phyloP scores from a whole-genome alignment of 805 yeast species.

The Starmerella stigmatis region DNA sequence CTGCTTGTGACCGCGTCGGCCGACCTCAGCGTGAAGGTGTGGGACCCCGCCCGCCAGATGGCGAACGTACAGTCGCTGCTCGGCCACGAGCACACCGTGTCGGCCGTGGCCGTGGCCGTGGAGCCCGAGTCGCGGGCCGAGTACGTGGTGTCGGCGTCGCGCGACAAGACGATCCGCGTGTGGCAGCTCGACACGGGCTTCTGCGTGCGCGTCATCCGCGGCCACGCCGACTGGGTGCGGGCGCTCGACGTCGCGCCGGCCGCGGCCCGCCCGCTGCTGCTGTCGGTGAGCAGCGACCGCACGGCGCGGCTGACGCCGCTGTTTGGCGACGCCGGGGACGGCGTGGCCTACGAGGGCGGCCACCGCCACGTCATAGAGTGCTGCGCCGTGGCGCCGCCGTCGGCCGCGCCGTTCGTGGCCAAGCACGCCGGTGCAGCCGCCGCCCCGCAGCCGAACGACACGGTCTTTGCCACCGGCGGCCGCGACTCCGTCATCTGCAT shows the following conservation, averaged over 20 bases:
- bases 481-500: slow-evolving; percentile 64
- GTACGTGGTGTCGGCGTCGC: slow-evolving; percentile 61
- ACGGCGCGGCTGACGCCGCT: slow-evolving; percentile 11
- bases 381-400: slow-evolving; percentile 52
- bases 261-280: slow-evolving; percentile 2
- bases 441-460: slow-evolving; percentile 25
- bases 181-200: slow-evolving; percentile 64
- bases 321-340: slow-evolving; percentile 19
- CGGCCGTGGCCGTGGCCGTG: slow-evolving; percentile 39
- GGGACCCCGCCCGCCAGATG: slow-evolving; percentile 48
- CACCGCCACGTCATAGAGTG: slow-evolving; percentile 79
- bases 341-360: slow-evolving; percentile 52
- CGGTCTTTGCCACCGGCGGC: slow-evolving; percentile 55
- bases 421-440: slow-evolving; percentile 27
- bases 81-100: slow-evolving; percentile 84
- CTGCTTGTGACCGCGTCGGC: slow-evolving; percentile 42
- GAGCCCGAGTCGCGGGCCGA: slow-evolving; percentile 32
- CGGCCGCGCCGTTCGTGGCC: slow-evolving; percentile 42
- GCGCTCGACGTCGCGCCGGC: slow-evolving; percentile 36
- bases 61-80: slow-evolving; percentile 50
- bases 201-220: slow-evolving; percentile 53
- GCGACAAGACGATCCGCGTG: slow-evolving; percentile 76
- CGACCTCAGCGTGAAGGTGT: slow-evolving; percentile 51
- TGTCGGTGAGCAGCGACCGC: slow-evolving; percentile 22
- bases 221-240: slow-evolving; percentile 87